Conservation (phyloP, 805 yeast species). For the Cyberlindnera mrakii region DNA sequence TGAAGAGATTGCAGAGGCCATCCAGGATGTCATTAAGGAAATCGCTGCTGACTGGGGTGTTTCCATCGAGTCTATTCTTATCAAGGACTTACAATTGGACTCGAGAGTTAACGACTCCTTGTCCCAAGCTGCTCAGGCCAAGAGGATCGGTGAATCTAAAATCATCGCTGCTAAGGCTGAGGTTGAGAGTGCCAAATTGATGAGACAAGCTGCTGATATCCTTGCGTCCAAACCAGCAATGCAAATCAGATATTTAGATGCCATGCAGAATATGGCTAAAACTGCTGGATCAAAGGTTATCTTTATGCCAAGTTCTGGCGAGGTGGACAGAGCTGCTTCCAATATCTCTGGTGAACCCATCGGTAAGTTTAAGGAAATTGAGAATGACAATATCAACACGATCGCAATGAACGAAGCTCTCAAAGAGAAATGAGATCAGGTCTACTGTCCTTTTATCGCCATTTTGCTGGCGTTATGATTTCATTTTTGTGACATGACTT, state of each 20-base stretch:
- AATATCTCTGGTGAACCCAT: slow-evolving; percentile 1
- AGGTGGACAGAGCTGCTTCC: slow-evolving; percentile 26
- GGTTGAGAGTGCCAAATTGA: slow-evolving; percentile 67
- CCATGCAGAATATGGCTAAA: slow-evolving; percentile 70
- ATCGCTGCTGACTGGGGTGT: slow-evolving; percentile 72
- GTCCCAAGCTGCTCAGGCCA: slow-evolving; percentile 71
- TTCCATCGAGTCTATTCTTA: slow-evolving; percentile 56
- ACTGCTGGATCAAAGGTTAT: slow-evolving; percentile 60
- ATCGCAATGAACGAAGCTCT: slow-evolving; percentile 6
- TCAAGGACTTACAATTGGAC: slow-evolving; percentile 58
- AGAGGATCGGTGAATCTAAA: slow-evolving; percentile 70
- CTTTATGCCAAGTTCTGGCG: slow-evolving; percentile 56
- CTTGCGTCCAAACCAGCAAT: slow-evolving; percentile 69
- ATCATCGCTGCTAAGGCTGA: slow-evolving; percentile 71
- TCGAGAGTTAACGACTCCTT: slow-evolving; percentile 50
- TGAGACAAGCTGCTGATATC: slow-evolving; percentile 76
- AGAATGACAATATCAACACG: slow-evolving; percentile 1
- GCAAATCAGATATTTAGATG: slow-evolving; percentile 74
- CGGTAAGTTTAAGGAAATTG: neutral
- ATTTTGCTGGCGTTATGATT: no score
- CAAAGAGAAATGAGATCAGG: neutral
- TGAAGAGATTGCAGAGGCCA: slow-evolving; percentile 63
- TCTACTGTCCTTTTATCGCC: neutral
- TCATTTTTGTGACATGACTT: no score
- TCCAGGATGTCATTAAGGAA: slow-evolving; percentile 52